These are phyloP conservation scores for Hibiscus syriacus DNA, from an alignment of 345 rosid species.

Conservation along the genomic window DNA sequence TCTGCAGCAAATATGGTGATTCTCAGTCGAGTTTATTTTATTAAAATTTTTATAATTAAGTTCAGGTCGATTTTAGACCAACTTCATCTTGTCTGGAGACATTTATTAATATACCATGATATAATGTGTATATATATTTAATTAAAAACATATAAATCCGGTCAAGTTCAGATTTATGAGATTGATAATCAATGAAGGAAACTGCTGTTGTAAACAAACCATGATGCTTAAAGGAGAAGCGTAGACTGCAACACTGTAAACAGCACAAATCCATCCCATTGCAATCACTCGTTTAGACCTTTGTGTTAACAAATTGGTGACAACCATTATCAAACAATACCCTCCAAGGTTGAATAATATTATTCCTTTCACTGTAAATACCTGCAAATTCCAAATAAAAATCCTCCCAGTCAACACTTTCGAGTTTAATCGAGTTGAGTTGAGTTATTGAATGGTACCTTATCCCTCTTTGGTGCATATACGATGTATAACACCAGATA, in stretches of 20 bases:
- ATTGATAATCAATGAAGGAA: not conserved
- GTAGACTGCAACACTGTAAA: constrained; percentile 53
- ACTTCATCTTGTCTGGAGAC: too few relatives aligned
- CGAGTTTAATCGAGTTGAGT: not conserved
- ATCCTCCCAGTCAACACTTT: not conserved
- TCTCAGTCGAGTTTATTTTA: too few relatives aligned
- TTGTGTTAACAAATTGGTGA: constrained; percentile 31
- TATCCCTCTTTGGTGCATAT: constrained; percentile 52
- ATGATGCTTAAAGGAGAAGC: constrained; percentile 76
- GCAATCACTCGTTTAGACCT: constrained; percentile 31
- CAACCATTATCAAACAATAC: constrained; percentile 33
- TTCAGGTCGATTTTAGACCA: too few relatives aligned
- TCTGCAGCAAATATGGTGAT: constrained; percentile 30
- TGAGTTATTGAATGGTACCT: constrained; percentile 24
- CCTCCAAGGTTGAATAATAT: constrained; percentile 50
- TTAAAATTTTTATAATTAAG: too few relatives aligned
- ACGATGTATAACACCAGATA: constrained; percentile 44
- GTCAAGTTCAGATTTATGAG: too few relatives aligned
- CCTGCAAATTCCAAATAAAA: constrained; percentile 27
- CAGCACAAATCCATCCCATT: constrained; percentile 79
- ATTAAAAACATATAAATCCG: too few relatives aligned
- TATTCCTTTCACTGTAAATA: constrained; percentile 39
- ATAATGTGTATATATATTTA: too few relatives aligned
- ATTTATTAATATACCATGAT: too few relatives aligned
- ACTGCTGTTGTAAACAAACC: constrained; percentile 30